phyloP scores from a whole-genome alignment of 352 stramenopile genomes.

The Globisporangium acanthophoron region DNA sequence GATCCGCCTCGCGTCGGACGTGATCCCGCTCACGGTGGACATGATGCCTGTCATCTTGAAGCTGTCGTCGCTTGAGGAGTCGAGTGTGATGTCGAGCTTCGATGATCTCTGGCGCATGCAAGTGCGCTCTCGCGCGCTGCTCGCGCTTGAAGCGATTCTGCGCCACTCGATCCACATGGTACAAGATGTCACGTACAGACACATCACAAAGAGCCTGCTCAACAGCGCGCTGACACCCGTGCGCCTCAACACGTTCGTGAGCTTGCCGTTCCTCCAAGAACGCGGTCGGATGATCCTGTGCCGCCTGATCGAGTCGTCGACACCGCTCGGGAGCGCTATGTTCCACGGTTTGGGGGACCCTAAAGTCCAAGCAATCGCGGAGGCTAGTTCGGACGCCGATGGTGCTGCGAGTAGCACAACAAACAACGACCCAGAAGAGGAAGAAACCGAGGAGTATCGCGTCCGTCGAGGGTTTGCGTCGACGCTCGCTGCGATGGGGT shows the following conservation, averaged over 20 bases:
- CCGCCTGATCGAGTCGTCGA: constrained; percentile 79
- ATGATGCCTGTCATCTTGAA: constrained; percentile 85
- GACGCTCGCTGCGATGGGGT: constrained; percentile 81
- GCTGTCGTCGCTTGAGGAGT: constrained; percentile 70
- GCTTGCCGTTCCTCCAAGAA: constrained; percentile 69
- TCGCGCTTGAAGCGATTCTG: constrained; percentile 76
- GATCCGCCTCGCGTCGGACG: constrained; percentile 52
- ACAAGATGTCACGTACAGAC: constrained; percentile 26
- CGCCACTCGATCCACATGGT: constrained; percentile 44
- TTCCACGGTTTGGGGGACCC: constrained; percentile 65
- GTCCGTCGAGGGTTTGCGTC: constrained; percentile 73
- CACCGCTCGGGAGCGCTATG: constrained; percentile 71
- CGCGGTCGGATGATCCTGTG: constrained; percentile 80
- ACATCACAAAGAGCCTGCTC: constrained; percentile 49
- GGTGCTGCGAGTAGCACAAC: constrained; percentile 14
- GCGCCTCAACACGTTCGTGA: constrained; percentile 66
- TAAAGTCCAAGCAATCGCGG: constrained; percentile 24
- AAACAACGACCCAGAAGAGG: constrained; percentile 54
- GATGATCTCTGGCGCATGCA: constrained; percentile 81
- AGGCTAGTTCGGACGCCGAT: neutral
- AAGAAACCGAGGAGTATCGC: constrained; percentile 71
- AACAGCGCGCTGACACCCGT: constrained; percentile 59
- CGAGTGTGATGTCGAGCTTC: constrained; percentile 54
- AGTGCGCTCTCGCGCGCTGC: constrained; percentile 75
- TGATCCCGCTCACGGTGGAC: constrained; percentile 43